phyloP scores from a whole-genome alignment of 2,329 filamentous ascomycete species.

The Aspergillus fumigatiaffinis region DNA sequence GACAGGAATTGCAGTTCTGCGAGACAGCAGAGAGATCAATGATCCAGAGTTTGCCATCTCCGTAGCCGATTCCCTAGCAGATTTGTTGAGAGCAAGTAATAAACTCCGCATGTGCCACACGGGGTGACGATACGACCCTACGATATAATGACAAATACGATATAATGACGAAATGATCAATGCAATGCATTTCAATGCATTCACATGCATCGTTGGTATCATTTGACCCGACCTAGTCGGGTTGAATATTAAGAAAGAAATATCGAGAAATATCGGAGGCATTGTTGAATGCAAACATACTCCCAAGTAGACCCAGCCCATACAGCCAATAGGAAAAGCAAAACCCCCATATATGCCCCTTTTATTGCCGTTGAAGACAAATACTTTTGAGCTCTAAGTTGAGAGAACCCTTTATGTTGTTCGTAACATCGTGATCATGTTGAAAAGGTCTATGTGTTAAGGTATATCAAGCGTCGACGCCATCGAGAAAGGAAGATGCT shows the following conservation, averaged over 20 bases:
- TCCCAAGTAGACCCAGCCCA: slow-evolving; percentile 27
- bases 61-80: slow-evolving; percentile 17
- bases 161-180: background rate
- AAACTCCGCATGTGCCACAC: background rate
- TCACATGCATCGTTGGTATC: slow-evolving; percentile 3
- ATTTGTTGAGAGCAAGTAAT: slow-evolving; percentile 11
- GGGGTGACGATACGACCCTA: background rate
- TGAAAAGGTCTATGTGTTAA: slow-evolving; percentile 45
- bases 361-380: slow-evolving; percentile 61
- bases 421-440: slow-evolving; percentile 59
- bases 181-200: background rate
- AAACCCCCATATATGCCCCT: slow-evolving; percentile 32
- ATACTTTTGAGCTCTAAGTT: slow-evolving; percentile 47
- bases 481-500: slow-evolving; percentile 31
- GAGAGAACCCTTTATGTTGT: slow-evolving; percentile 47
- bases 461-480: slow-evolving; percentile 30
- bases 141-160: background rate
- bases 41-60: slow-evolving; percentile 25
- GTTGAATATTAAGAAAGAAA: slow-evolving; percentile 21
- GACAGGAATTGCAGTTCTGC: slow-evolving; percentile 48
- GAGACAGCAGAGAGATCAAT: slow-evolving; percentile 40
- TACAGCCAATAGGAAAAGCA: slow-evolving; percentile 25
- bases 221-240: slow-evolving; percentile 12
- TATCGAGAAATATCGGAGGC: slow-evolving; percentile 22
- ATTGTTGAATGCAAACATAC: slow-evolving; percentile 38